Evolutionary conservation across 176 grass and related monocot genomes (phyloP).

Genomic region (Saccharum spontaneum): DNA sequence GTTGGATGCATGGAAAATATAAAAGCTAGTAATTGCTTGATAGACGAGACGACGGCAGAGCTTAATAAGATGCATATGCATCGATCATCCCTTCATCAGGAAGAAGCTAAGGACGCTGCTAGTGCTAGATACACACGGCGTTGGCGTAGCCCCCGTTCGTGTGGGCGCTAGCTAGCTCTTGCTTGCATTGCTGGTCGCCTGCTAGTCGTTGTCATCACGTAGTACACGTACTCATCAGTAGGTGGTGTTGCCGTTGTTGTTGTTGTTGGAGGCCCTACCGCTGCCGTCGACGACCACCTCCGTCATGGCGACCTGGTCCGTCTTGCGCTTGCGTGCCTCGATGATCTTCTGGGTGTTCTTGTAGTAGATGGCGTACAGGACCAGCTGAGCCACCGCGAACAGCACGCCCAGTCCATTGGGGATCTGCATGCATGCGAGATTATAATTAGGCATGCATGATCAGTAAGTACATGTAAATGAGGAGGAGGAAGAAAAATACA

Average conservation of each 20-base stretch:
- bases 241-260: not conserved
- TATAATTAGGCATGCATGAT: too few species aligned
- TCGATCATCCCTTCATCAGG: not conserved
- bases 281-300: slow-evolving; percentile 65
- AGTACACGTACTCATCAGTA: not conserved
- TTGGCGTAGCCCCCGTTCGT: not conserved
- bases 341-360: slow-evolving; percentile 82
- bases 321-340: slow-evolving; percentile 62
- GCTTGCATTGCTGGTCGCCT: not conserved
- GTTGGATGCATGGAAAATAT: not conserved
- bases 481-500: too few species aligned
- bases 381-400: slow-evolving; percentile 68
- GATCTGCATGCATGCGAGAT: slow-evolving; percentile 47
- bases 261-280: not conserved
- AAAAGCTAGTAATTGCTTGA: not conserved
- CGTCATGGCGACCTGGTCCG: slow-evolving; percentile 55
- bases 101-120: not conserved
- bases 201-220: not conserved
- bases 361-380: slow-evolving; percentile 85
- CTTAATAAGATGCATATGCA: not conserved
- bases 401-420: slow-evolving; percentile 76
- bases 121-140: not conserved
- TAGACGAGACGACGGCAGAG: not conserved
- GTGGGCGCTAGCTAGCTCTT: too few species aligned
- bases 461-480: not conserved